Base-by-base conservation (phyloP, 768 basidiomycete genomes). In the Tylopilus sp. region DNA sequence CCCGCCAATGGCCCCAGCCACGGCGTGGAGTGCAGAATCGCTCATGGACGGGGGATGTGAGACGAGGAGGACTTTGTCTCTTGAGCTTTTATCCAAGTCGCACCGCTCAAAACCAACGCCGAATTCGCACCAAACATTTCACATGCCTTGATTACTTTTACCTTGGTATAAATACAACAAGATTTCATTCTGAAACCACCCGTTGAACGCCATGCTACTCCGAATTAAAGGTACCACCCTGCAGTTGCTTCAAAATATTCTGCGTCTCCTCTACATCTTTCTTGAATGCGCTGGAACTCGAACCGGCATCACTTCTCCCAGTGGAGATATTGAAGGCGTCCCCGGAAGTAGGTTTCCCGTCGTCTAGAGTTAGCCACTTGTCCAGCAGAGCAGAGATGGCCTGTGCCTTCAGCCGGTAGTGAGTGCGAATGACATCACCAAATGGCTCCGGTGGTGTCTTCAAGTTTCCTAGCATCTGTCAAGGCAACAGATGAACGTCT, bases 1-100 rank as follows among this genome's bases (percentile, higher is more conserved):
- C 22, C 95, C 95, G 43, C 92, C 95, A 1, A 86, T 81, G 17
- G 93, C 92, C 12, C 97, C 97, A 17, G 95, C 90, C 12, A 89
- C 62, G 33, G 95, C 81, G 60, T 98, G 93, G 25, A 97, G 86
- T 13, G 83, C 71, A 43, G 91, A 91, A 69, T 98, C 91, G 53
- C 77, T 80, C 80, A 85, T 82, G 26, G 23, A 31, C 1, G 28
- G 2, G n/a, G 12, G 28, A 15, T 23, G 15, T 35, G 33, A 35
- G 33, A 35, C 33, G 5, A 6, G 33, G 5, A 8, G 28, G 6
- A 13, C 31, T 13, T 31, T 31, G 31, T 31, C 48, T 17, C 3
- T 3, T 13, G 11, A 39, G 17, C 17, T 17, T 35, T n/a, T 13
- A 31, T 31, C 13, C 13, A 31, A 31, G 11, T 10, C 28, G 28